Percentiles rank a stretch among this genome's conserved stretches.
phyloP scores from a whole-genome alignment of 2,329 filamentous ascomycete genomes.

The Phaeosphaeria sp. region DNA sequence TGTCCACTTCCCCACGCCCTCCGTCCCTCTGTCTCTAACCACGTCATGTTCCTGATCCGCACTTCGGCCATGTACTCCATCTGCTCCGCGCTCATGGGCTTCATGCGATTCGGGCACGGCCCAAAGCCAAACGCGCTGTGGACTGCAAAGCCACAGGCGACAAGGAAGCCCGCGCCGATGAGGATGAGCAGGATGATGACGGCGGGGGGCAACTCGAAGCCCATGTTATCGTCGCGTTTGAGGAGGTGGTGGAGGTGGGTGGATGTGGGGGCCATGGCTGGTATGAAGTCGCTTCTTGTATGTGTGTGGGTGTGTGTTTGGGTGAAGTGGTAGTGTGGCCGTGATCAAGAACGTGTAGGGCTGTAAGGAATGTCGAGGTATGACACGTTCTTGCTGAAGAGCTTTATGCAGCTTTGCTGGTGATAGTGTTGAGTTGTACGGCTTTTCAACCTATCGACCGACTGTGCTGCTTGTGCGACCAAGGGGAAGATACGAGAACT shows the following conservation, averaged over 20 bases:
- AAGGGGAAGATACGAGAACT: not conserved
- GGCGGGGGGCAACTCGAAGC: constrained; percentile 18
- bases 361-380: not conserved
- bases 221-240: constrained; percentile 19
- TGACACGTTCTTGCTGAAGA: not conserved
- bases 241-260: constrained; percentile 5
- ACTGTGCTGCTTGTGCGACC: not conserved
- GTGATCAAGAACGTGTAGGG: not conserved
- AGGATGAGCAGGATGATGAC: constrained; percentile 31
- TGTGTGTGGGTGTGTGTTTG: not conserved
- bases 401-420: not conserved
- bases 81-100: constrained; percentile 17
- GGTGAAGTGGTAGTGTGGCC: not conserved
- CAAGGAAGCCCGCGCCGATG: constrained; percentile 16
- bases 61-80: constrained; percentile 32
- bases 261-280: not conserved
- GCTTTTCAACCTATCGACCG: not conserved
- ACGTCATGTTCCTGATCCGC: constrained; percentile 17
- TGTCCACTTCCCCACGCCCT: not conserved
- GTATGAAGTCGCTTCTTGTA: not conserved
- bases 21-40: constrained; percentile 8
- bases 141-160: constrained; percentile 26
- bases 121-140: constrained; percentile 23
- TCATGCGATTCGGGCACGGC: constrained; percentile 12
- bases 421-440: not conserved